A percentile compares a stretch with the other conserved stretches of the same genome.
These are phyloP conservation scores for Cucumis hystrix DNA, from an alignment of 306 rosid species.

Conservation along the genomic window DNA sequence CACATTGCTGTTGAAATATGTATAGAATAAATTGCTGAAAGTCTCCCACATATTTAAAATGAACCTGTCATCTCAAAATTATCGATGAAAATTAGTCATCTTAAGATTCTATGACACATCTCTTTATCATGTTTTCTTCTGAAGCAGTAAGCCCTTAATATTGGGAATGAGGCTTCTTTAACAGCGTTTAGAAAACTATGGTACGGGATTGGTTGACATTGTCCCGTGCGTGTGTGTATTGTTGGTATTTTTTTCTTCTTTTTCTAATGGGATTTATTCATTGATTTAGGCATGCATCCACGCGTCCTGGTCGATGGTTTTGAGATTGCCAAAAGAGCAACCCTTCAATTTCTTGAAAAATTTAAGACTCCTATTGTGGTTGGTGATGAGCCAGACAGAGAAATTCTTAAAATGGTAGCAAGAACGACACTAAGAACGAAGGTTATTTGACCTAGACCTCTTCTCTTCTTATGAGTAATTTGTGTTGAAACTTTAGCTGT, in stretches of 20 bases:
- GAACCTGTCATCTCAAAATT: background rate
- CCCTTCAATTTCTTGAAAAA: slow-evolving; percentile 77
- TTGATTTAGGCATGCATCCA: slow-evolving; percentile 83
- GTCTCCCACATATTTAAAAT: background rate
- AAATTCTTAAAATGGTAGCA: slow-evolving; percentile 86
- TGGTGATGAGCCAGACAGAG: slow-evolving; percentile 85
- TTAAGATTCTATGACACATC: background rate
- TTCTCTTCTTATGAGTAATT: background rate
- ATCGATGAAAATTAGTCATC: background rate
- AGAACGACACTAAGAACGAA: slow-evolving; percentile 88
- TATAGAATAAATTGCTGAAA: background rate
- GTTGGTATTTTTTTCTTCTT: background rate
- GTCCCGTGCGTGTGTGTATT: background rate
- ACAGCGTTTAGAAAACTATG: background rate
- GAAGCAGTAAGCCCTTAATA: background rate
- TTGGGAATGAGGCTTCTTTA: background rate
- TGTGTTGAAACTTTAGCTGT: background rate
- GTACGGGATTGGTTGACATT: background rate
- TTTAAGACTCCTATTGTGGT: slow-evolving; percentile 80
- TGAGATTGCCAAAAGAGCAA: slow-evolving; percentile 88
- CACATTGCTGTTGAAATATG: background rate
- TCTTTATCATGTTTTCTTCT: background rate
- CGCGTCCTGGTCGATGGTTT: slow-evolving; percentile 94
- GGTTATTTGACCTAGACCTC: slow-evolving; percentile 24
- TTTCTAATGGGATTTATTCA: background rate